Percentiles rank a stretch among this genome's conserved stretches.
Conservation (phyloP, 2,329 filamentous ascomycete genomes). For the Aspergillus brasiliensis region DNA sequence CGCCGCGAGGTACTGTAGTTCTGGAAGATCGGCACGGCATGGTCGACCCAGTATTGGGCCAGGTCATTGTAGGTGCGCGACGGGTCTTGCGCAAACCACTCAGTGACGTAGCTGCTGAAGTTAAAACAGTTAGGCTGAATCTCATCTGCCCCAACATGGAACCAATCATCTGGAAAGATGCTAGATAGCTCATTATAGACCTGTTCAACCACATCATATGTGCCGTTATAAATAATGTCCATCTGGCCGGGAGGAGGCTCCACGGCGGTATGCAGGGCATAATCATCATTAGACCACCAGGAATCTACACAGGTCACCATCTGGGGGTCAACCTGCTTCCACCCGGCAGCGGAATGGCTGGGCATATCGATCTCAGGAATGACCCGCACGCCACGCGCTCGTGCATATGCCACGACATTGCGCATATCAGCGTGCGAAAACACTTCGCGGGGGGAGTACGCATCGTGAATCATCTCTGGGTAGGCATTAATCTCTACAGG, state of each 20-base stretch:
- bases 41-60: slow-evolving; percentile 58
- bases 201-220: slow-evolving; percentile 56
- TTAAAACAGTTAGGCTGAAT: slow-evolving; percentile 61
- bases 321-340: slow-evolving; percentile 58
- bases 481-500: slow-evolving; percentile 53
- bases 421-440: slow-evolving; percentile 50
- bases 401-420: slow-evolving; percentile 52
- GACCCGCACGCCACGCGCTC: slow-evolving; percentile 59
- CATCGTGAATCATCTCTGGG: slow-evolving; percentile 57
- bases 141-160: slow-evolving; percentile 60
- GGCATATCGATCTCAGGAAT: slow-evolving; percentile 66
- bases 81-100: slow-evolving; percentile 55
- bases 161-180: slow-evolving; percentile 56
- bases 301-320: slow-evolving; percentile 59
- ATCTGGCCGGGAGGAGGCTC: slow-evolving; percentile 60
- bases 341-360: slow-evolving; percentile 58
- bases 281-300: slow-evolving; percentile 64
- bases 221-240: slow-evolving; percentile 58
- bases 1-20: slow-evolving; percentile 48
- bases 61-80: slow-evolving; percentile 56
- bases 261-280: slow-evolving; percentile 57
- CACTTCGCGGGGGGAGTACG: slow-evolving; percentile 54
- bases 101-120: slow-evolving; percentile 52
- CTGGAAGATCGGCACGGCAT: slow-evolving; percentile 54
- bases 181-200: slow-evolving; percentile 57